phyloP scores from a whole-genome alignment of 1,284 basidiomycete genomes.

The Apiotrichum laibachii region DNA sequence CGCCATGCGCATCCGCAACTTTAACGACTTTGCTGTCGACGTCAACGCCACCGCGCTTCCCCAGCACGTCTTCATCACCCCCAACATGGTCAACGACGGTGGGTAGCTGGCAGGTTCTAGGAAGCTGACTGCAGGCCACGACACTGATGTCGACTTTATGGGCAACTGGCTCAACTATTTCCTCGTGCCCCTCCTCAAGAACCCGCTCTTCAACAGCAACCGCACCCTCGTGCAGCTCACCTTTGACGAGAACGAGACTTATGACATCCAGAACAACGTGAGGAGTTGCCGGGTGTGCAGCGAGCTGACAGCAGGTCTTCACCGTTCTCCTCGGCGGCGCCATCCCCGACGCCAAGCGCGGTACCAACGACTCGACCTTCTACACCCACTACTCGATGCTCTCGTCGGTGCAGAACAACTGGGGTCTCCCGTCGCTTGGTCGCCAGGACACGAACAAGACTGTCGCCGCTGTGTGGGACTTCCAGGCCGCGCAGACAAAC shows the following conservation, averaged over 20 bases:
- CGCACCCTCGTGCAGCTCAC: slow-evolving; percentile 61
- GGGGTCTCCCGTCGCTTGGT: slow-evolving; percentile 61
- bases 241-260: slow-evolving; percentile 60
- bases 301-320: slow-evolving; percentile 11
- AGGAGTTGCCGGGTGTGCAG: too few relatives aligned
- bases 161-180: slow-evolving; percentile 58
- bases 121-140: slow-evolving; percentile 45
- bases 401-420: slow-evolving; percentile 64
- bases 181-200: slow-evolving; percentile 57
- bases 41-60: slow-evolving; percentile 57
- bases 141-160: slow-evolving; percentile 59
- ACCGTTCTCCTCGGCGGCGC: slow-evolving; percentile 59
- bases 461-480: slow-evolving; percentile 41
- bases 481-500: slow-evolving; percentile 35
- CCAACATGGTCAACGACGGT: slow-evolving; percentile 61
- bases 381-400: slow-evolving; percentile 67
- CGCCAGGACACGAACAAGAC: slow-evolving; percentile 58
- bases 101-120: too few relatives aligned
- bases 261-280: slow-evolving; percentile 37
- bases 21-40: slow-evolving; percentile 51
- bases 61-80: slow-evolving; percentile 65
- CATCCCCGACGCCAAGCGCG: slow-evolving; percentile 52
- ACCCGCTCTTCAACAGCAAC: slow-evolving; percentile 56
- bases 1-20: slow-evolving; percentile 60
- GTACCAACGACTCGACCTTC: slow-evolving; percentile 58